Conservation (phyloP, 805 yeast species). For the Sugiyamaella chiloensis region DNA sequence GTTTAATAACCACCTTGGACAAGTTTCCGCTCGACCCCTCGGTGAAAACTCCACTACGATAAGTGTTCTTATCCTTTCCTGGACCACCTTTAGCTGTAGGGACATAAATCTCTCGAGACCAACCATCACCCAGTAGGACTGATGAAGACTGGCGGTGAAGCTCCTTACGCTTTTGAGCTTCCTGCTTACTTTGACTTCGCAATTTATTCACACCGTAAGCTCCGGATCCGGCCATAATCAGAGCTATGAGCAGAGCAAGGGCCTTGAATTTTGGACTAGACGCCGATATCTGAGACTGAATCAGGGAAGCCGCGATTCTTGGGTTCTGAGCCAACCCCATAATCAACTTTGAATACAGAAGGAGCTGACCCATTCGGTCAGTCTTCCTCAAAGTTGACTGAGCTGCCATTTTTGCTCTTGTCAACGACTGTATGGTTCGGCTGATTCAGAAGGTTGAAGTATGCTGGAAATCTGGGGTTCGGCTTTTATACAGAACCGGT, state of each 20-base stretch:
- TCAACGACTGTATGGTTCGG: too few relatives aligned
- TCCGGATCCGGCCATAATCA: conserved; percentile 3
- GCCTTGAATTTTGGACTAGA: background rate
- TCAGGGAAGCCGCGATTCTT: conserved; percentile 1
- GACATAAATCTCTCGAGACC: conserved; percentile 29
- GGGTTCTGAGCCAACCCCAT: conserved; percentile 8
- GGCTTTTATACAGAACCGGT: too few relatives aligned
- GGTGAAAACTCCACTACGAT: background rate
- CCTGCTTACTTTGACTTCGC: background rate
- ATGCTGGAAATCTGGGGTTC: too few relatives aligned
- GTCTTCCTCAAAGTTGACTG: background rate
- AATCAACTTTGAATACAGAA: background rate
- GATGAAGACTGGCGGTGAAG: conserved; percentile 23
- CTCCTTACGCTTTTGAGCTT: conserved; percentile 6
- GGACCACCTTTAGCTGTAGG: conserved; percentile 16
- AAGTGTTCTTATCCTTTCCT: background rate
- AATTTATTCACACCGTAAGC: background rate
- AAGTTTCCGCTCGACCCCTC: conserved; percentile 14
- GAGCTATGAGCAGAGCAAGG: background rate
- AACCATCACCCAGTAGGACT: conserved; percentile 28
- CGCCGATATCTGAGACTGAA: conserved; percentile 1
- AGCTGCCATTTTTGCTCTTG: conserved; percentile 6
- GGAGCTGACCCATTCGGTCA: background rate
- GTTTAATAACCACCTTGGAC: conserved; percentile 29
- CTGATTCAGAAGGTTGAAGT: too few relatives aligned